These are phyloP conservation scores for Chondrostereum purpureum DNA, from an alignment of 1,284 basidiomycete species.

Conservation along the genomic window DNA sequence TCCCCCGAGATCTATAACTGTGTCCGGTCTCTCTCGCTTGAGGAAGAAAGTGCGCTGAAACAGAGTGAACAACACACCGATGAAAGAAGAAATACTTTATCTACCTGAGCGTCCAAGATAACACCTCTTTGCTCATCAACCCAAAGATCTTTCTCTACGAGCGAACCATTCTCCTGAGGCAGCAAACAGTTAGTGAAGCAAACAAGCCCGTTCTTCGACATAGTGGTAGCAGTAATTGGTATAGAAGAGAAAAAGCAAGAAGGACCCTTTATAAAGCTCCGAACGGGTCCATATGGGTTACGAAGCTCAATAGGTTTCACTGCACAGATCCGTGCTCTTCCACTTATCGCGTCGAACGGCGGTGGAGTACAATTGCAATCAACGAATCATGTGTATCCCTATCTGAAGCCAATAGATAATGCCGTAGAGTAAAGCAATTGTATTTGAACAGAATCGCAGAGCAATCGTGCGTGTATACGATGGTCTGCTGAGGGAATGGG, in stretches of 20 bases:
- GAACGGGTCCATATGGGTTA: background rate
- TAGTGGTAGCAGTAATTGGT: conserved; percentile 17
- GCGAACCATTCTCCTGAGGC: conserved; percentile 67
- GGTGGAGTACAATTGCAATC: background rate
- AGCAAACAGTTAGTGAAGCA: conserved; percentile 84
- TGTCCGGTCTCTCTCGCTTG: conserved; percentile 53
- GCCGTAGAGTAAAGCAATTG: no score
- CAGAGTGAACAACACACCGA: background rate
- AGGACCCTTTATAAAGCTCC: background rate
- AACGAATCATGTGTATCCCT: background rate
- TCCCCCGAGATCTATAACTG: conserved; percentile 59
- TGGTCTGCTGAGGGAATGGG: background rate
- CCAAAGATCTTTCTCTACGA: conserved; percentile 69
- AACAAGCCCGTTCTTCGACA: conserved; percentile 55
- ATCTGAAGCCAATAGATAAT: no score
- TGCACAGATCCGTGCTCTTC: no score
- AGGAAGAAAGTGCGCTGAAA: conserved; percentile 60
- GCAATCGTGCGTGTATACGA: no score
- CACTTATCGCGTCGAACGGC: no score
- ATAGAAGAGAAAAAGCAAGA: background rate
- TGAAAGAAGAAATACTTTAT: conserved; percentile 10
- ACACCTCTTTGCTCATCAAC: conserved; percentile 64
- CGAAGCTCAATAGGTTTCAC: background rate
- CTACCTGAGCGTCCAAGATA: conserved; percentile 68
- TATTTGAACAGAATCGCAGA: no score